phyloP scores from a whole-genome alignment of 2,329 filamentous ascomycete species.

The Colletotrichum magnum region DNA sequence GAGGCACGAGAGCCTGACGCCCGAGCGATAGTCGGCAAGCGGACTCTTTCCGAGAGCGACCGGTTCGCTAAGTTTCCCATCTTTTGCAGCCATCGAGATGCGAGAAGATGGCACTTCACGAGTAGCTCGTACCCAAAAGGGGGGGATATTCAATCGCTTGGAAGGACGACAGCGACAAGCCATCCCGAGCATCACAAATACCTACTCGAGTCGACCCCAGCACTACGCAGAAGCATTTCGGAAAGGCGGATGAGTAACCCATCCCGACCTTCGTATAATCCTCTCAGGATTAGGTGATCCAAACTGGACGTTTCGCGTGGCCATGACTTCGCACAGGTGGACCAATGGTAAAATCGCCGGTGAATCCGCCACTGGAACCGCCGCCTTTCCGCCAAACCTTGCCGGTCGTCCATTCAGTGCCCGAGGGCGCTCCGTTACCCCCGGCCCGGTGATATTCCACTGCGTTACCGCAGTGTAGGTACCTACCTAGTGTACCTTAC shows the following conservation, averaged over 20 bases:
- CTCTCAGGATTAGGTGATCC: conserved; percentile 10
- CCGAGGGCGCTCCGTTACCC: conserved; percentile 23
- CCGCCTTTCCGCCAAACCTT: conserved; percentile 9
- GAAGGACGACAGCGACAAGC: not conserved
- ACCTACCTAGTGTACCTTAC: not conserved
- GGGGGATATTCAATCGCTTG: not conserved
- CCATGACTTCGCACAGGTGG: conserved; percentile 23
- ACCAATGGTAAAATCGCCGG: conserved; percentile 27
- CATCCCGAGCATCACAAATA: not conserved
- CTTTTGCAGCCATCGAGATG: too few species aligned
- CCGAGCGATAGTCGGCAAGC: conserved; percentile 9
- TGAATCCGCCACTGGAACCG: conserved; percentile 6
- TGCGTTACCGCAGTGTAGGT: not conserved
- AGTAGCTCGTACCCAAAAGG: not conserved
- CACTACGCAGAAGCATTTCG: not conserved
- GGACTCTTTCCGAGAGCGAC: not conserved
- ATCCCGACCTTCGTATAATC: not conserved
- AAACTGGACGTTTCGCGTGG: conserved; percentile 14
- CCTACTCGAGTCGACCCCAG: not conserved
- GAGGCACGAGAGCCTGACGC: not conserved
- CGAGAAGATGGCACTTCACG: not conserved
- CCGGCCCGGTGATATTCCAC: conserved; percentile 9
- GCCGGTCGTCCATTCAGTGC: not conserved
- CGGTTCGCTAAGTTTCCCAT: not conserved
- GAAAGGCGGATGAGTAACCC: not conserved